Conservation (phyloP, 192 early-diverging fungal species). For the Entomortierella lignicola region DNA sequence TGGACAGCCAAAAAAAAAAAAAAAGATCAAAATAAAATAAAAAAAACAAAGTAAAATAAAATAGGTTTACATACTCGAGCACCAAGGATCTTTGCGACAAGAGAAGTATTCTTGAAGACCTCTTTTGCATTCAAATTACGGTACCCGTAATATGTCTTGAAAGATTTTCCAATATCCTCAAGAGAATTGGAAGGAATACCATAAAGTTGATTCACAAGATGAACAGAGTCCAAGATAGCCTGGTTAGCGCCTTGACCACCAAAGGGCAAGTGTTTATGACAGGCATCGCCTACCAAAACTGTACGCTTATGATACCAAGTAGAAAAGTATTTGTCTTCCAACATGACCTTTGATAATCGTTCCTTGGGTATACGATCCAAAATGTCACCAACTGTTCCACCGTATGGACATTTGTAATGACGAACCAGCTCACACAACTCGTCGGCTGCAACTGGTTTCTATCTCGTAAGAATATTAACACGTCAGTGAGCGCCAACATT, state of each 20-base stretch:
- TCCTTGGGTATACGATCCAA: slow-evolving; percentile 23
- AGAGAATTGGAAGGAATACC: slow-evolving; percentile 22
- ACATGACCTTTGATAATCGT: slow-evolving; percentile 23
- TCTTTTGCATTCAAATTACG: slow-evolving; percentile 25
- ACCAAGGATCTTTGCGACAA: slow-evolving; percentile 12
- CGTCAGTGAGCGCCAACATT: too few species aligned
- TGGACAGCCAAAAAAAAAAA: not conserved
- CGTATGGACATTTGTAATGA: slow-evolving; percentile 21
- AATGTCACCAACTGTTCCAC: slow-evolving; percentile 26
- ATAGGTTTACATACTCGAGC: not conserved
- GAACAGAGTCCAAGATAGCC: slow-evolving; percentile 32
- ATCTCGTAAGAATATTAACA: not conserved
- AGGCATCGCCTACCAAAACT: slow-evolving; percentile 30
- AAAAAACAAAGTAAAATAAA: too few species aligned
- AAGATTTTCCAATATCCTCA: slow-evolving; percentile 13
- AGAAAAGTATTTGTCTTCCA: slow-evolving; percentile 32
- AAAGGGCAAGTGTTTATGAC: slow-evolving; percentile 39
- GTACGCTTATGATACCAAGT: slow-evolving; percentile 31
- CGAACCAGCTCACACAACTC: slow-evolving; percentile 27
- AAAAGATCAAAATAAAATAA: not conserved
- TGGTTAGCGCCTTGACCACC: slow-evolving; percentile 30
- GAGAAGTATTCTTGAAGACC: slow-evolving; percentile 16
- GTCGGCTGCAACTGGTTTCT: slow-evolving; percentile 22
- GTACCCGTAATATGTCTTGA: slow-evolving; percentile 16
- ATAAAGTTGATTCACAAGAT: slow-evolving; percentile 29